Evolutionary conservation across 176 grass and related monocot genomes (phyloP).

Genomic region (Carex cristatella): DNA sequence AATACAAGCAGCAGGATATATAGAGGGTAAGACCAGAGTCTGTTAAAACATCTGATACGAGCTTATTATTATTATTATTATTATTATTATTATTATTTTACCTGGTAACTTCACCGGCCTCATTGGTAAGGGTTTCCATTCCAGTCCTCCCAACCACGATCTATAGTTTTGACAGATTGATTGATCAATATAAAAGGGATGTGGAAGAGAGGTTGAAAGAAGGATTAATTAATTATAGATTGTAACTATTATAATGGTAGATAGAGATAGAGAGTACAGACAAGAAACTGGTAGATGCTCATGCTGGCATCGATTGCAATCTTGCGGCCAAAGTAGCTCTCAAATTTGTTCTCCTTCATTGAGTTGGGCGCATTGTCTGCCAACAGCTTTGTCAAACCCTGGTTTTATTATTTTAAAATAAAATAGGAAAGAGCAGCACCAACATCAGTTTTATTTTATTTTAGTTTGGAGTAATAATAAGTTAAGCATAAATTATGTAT

Average conservation of each 20-base stretch:
- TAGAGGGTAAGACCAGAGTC: neutral
- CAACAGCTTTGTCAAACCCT: conserved; percentile 98
- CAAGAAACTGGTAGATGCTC: conserved; percentile 98
- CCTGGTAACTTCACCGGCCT: conserved; percentile 95
- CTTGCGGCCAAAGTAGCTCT: conserved; percentile 91
- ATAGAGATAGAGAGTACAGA: conserved; percentile 20
- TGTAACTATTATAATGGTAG: neutral
- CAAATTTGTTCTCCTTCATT: conserved; percentile 98
- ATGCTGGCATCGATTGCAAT: conserved; percentile 95
- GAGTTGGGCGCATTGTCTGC: conserved; percentile 88
- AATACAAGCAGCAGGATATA: neutral
- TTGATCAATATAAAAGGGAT: neutral
- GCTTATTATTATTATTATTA: neutral
- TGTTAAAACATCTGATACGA: neutral
- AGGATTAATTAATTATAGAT: too few species aligned
- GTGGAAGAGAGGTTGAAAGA: too few species aligned
- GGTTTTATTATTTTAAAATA: neutral
- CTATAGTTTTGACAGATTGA: conserved; percentile 11
- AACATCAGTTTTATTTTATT: too few species aligned
- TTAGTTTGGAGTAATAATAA: too few species aligned
- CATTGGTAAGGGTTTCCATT: conserved; percentile 87
- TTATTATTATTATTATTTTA: conserved; percentile 2
- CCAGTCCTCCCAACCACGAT: conserved; percentile 96
- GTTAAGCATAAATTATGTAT: too few species aligned
- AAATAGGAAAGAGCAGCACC: too few species aligned